A percentile compares a stretch with the other conserved stretches of the same genome.
These are phyloP conservation scores for Rhynchospora tenuis DNA, from an alignment of 176 grass and related monocot genomes.

Conservation along the genomic window DNA sequence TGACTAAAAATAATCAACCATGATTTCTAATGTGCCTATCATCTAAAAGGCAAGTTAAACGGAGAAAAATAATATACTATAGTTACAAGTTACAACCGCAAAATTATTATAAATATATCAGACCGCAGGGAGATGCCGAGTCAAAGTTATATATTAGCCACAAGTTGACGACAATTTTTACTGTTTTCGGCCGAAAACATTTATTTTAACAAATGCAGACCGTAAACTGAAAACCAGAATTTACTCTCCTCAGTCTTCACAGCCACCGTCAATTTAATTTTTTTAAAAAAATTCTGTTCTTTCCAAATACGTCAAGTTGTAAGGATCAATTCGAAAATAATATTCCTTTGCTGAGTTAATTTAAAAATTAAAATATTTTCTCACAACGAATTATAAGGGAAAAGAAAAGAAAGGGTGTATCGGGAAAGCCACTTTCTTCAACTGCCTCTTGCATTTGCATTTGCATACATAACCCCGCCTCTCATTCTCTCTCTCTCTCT, in stretches of 20 bases:
- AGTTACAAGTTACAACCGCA: no score
- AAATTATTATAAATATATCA: no score
- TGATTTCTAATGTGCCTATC: no score
- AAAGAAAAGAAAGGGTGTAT: not conserved
- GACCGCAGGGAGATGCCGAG: not conserved
- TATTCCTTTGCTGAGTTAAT: not conserved
- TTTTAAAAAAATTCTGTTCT: no score
- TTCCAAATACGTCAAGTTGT: not conserved
- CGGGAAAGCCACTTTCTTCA: not conserved
- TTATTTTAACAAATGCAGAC: no score
- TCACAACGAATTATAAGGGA: not conserved
- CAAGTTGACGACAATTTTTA: not conserved
- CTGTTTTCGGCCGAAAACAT: not conserved
- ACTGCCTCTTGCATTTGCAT: conserved; percentile 2
- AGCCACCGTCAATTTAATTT: no score
- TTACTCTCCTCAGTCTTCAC: no score
- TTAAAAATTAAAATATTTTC: not conserved
- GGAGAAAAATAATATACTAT: no score
- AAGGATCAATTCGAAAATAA: not conserved
- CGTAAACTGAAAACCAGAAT: no score
- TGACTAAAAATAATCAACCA: no score
- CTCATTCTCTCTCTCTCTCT: not conserved
- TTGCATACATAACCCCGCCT: conserved; percentile 5
- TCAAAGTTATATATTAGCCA: not conserved
- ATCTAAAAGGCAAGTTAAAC: no score